Evolutionary conservation across 495 filamentous ascomycete species (phyloP).

Genomic region (Neurospora tetraspora): DNA sequence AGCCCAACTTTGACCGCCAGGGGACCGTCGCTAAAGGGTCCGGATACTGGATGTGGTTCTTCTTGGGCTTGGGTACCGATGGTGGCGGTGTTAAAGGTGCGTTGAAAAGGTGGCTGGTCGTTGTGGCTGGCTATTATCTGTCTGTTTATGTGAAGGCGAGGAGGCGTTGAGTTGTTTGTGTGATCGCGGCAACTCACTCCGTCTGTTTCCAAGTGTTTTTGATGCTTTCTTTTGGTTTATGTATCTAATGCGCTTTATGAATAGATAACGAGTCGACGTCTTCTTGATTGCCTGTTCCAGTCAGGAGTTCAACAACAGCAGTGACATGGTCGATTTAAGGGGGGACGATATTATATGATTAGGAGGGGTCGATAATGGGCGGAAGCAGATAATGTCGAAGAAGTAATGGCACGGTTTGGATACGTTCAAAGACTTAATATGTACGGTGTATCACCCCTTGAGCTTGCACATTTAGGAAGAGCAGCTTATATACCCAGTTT

Average conservation of each 20-base stretch:
- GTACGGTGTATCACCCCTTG: neutral
- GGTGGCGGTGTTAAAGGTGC: conserved; percentile 34
- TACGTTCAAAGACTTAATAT: neutral
- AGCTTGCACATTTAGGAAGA: neutral
- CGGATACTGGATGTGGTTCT: conserved; percentile 35
- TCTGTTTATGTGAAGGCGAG: conserved; percentile 3
- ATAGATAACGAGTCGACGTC: neutral
- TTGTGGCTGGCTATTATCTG: conserved; percentile 20
- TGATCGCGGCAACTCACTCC: neutral
- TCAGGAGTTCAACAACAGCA: neutral
- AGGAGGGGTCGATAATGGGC: neutral
- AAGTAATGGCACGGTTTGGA: neutral
- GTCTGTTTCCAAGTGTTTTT: neutral
- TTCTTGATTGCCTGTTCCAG: neutral
- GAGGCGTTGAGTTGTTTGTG: neutral
- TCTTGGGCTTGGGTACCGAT: conserved; percentile 36
- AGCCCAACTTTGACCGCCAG: conserved; percentile 77
- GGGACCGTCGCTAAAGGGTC: conserved; percentile 47
- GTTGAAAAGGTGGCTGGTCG: conserved; percentile 37
- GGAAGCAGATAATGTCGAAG: neutral
- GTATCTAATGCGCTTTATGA: neutral
- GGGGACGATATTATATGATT: neutral
- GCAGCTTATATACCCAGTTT: neutral
- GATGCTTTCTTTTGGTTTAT: neutral
- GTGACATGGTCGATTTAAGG: neutral